Conservation (phyloP, 495 filamentous ascomycete species). For the Aspergillus haitiensis region DNA sequence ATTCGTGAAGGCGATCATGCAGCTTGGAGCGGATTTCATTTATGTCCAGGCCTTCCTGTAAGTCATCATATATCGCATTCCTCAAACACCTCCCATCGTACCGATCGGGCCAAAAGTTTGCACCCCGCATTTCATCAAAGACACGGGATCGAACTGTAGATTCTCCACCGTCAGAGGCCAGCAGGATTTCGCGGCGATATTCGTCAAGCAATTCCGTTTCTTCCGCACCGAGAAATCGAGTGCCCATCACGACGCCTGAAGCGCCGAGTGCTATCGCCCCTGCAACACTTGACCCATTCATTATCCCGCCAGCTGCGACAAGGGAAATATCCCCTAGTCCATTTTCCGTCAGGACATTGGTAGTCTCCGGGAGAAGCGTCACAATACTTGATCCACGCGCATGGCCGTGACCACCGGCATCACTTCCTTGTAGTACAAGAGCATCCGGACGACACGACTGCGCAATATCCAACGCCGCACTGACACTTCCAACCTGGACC, state of each 20-base stretch:
- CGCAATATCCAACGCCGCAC: conserved; percentile 50
- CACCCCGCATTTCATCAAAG: conserved; percentile 66
- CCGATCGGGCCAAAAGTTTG: conserved; percentile 58
- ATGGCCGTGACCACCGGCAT: conserved; percentile 74
- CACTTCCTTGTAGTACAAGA: conserved; percentile 66
- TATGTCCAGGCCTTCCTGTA: not conserved
- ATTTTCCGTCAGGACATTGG: conserved; percentile 47
- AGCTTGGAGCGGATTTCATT: not conserved
- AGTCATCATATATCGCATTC: conserved; percentile 53
- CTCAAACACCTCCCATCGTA: conserved; percentile 62
- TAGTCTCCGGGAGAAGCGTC: conserved; percentile 56
- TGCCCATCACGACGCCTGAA: conserved; percentile 65
- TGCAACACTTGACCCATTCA: conserved; percentile 60
- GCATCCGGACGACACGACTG: conserved; percentile 53
- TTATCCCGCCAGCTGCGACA: conserved; percentile 69
- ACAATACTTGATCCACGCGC: conserved; percentile 54
- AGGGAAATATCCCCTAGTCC: conserved; percentile 43
- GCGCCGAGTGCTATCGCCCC: conserved; percentile 65
- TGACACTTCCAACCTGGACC: conserved; percentile 65
- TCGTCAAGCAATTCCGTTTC: conserved; percentile 59
- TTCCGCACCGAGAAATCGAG: conserved; percentile 58
- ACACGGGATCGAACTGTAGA: conserved; percentile 62
- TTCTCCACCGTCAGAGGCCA: conserved; percentile 61
- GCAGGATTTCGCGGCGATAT: conserved; percentile 57
- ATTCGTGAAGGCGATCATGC: not conserved